Conservation (phyloP, 1,139 yeast genomes). For the Kluyveromyces marxianus region DNA sequence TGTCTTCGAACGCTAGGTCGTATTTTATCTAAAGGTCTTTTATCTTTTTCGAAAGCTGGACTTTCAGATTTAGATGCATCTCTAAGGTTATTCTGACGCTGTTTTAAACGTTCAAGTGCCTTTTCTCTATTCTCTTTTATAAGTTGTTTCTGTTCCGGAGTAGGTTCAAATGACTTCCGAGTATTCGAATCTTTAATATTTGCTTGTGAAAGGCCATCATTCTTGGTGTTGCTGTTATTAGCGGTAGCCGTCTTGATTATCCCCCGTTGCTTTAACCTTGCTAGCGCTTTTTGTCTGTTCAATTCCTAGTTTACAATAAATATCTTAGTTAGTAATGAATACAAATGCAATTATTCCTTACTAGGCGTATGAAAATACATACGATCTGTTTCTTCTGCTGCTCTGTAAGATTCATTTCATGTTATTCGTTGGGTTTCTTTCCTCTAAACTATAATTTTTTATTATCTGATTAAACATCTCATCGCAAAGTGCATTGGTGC, state of each 20-base stretch:
- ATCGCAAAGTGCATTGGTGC: no score
- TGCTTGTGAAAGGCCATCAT: not conserved
- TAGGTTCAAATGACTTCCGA: not conserved
- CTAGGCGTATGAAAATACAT: not conserved
- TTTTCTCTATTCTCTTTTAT: constrained; percentile 8
- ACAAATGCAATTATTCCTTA: not conserved
- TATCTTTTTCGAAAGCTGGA: constrained; percentile 10
- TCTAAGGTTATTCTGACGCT: constrained; percentile 23
- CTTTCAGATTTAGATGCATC: constrained; percentile 21
- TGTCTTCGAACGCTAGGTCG: constrained; percentile 40
- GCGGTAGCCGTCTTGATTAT: constrained; percentile 16
- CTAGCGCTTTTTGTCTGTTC: constrained; percentile 53
- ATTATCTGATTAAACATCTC: no score
- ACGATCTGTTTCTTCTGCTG: constrained; percentile 4
- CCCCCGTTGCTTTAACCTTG: constrained; percentile 39
- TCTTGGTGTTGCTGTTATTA: not conserved
- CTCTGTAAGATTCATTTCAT: not conserved
- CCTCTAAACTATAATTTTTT: no score
- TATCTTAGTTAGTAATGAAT: not conserved
- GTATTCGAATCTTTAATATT: not conserved
- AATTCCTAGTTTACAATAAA: constrained; percentile 33
- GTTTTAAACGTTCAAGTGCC: constrained; percentile 5
- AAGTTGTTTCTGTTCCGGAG: constrained; percentile 1
- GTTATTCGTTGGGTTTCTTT: no score
- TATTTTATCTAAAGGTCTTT: constrained; percentile 11